A percentile compares a stretch with the other conserved stretches of the same genome.
Conservation (phyloP, 495 filamentous ascomycete genomes). For the Hyaloscypha bicolor region DNA sequence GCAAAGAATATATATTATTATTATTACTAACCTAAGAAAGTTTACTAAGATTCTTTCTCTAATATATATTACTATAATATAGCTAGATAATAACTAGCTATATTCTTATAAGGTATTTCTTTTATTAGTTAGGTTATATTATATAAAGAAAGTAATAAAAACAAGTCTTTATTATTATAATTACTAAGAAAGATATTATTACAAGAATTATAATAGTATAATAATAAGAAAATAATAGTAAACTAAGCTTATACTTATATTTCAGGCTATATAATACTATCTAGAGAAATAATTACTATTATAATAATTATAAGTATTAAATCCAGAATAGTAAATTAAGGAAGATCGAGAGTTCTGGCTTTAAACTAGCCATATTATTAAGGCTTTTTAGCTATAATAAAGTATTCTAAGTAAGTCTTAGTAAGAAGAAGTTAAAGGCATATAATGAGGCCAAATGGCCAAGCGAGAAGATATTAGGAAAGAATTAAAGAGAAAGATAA, state of each 20-base stretch:
- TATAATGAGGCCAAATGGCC: not conserved
- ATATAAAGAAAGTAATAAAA: not conserved
- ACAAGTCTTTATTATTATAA: not conserved
- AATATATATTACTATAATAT: not conserved
- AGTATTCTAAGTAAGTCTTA: not conserved
- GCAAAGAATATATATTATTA: no score
- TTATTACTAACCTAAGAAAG: not conserved
- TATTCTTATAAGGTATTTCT: not conserved
- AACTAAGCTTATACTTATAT: not conserved
- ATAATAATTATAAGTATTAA: not conserved
- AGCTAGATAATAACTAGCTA: not conserved
- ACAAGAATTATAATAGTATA: not conserved
- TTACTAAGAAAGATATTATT: not conserved
- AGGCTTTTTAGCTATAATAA: not conserved
- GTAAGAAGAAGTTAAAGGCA: not conserved
- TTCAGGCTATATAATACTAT: not conserved
- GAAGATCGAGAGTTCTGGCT: not conserved
- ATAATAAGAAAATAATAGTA: not conserved
- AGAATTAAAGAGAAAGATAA: not conserved
- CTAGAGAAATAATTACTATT: not conserved
- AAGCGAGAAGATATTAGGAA: not conserved
- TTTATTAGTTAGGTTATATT: not conserved
- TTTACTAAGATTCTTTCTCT: not conserved
- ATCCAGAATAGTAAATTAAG: slow-evolving; percentile 1
- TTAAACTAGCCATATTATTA: not conserved